These are phyloP conservation scores for Ceratocystiopsis minuta DNA, from an alignment of 2,329 filamentous ascomycete genomes.

Conservation along the genomic window DNA sequence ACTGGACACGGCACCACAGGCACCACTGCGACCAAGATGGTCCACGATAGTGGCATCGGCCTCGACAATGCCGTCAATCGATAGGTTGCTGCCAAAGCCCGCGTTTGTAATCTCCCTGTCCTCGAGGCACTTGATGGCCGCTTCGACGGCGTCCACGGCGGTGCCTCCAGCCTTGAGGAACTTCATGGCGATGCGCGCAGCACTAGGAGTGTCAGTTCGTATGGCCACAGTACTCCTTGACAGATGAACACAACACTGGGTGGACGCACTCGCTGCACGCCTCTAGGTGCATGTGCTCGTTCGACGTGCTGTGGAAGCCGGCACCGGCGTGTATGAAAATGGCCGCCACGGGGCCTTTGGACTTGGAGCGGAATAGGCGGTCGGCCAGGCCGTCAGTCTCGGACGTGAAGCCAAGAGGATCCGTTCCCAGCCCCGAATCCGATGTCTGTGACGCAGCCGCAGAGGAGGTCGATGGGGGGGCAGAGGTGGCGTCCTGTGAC, in stretches of 20 bases:
- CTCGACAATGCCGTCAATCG: constrained; percentile 79
- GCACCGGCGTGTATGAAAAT: constrained; percentile 95
- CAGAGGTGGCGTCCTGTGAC: no score
- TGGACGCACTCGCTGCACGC: constrained; percentile 69
- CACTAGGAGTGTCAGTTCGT: constrained; percentile 30
- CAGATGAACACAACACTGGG: neutral
- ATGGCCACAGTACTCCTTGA: constrained; percentile 1
- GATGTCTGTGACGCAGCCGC: no score
- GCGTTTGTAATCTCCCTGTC: constrained; percentile 94
- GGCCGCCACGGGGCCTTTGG: constrained; percentile 24
- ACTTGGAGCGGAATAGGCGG: constrained; percentile 12
- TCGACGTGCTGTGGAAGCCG: constrained; percentile 76
- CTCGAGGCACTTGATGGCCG: constrained; percentile 72
- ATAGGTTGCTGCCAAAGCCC: constrained; percentile 86
- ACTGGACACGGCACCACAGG: constrained; percentile 76
- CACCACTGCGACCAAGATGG: constrained; percentile 77
- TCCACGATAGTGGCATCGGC: constrained; percentile 91
- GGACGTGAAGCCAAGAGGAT: neutral
- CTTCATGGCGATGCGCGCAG: constrained; percentile 67
- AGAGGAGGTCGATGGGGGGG: no score
- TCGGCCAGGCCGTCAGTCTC: constrained; percentile 10
- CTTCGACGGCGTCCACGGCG: constrained; percentile 77
- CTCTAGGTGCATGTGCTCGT: constrained; percentile 67
- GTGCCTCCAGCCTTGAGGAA: constrained; percentile 61
- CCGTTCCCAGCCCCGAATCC: neutral